Percentiles rank a stretch among this genome's conserved stretches.
These are phyloP conservation scores for Carex myosuroides DNA, from an alignment of 176 grass and related monocot genomes.

Conservation along the genomic window DNA sequence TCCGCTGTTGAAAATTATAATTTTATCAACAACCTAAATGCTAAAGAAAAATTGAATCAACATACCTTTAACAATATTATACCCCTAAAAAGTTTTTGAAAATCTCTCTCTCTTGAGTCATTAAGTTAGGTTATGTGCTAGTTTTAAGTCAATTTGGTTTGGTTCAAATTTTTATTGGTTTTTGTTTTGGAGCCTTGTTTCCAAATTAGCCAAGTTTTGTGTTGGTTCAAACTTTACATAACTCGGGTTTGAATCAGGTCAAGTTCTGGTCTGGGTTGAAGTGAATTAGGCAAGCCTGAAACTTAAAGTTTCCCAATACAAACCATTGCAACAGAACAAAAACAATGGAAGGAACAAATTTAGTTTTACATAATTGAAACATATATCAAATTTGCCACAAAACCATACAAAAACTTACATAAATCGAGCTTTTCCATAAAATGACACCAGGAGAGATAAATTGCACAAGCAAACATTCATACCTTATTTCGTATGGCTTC, in stretches of 20 bases:
- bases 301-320: background rate
- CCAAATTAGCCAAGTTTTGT: background rate
- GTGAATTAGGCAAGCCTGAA: background rate
- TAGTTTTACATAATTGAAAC: background rate
- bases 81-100: background rate
- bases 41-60: background rate
- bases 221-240: background rate
- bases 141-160: background rate
- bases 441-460: background rate
- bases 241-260: background rate
- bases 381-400: background rate
- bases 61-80: background rate
- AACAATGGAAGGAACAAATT: background rate
- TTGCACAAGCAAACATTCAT: background rate
- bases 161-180: background rate
- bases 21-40: background rate
- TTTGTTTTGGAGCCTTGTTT: too few species aligned
- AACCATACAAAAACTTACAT: background rate
- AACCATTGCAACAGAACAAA: background rate
- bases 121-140: background rate
- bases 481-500: slow-evolving; percentile 86
- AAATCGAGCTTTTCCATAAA: background rate
- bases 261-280: background rate
- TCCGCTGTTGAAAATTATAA: background rate
- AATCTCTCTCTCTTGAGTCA: background rate